Base-by-base conservation (phyloP, 192 early-diverging fungal species). In the Diversispora epigaea region DNA sequence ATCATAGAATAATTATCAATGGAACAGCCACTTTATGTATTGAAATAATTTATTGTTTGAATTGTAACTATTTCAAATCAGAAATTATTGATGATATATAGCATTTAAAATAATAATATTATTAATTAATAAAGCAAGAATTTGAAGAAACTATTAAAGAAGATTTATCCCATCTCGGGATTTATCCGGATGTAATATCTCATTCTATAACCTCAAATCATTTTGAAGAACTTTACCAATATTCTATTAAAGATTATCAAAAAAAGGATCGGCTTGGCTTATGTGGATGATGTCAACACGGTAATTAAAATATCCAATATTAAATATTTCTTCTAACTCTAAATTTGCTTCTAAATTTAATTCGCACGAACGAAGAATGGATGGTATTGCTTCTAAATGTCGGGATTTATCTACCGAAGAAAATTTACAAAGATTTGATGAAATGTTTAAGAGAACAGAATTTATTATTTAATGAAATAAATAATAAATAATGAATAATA, bases 131-230 rank as follows among this genome's bases (percentile, higher is more conserved):
- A 60, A 47, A 74, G 73, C 32, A 50, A 64, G 98, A 99, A 86
- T 99, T 95, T 70, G 95, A 99, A 85, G 90, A 97, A 60, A 82
- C 90, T n/a, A 99, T 99, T 79, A 91, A 91, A 77, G 95, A 97
- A 87, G 98, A 99, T 79, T 80, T 99, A 77, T 55, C 79, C 21
- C 82, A 95, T 56, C 85, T 99, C 43, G 96, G 93, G 32, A 92
- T 99, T 78, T 81, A 86, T 60, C 86, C 89, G 10, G 92, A 95
- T 45, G 61, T 80, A 47, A 83, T 92, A 44, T 85, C 95, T 41
- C 94, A 98, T 79, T n/a, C n/a, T n/a, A n/a, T n/a, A n/a, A 96
- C 98, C 21, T 97, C 95, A 3, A 95, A 99, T 78, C 84, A 91
- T 85, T 99, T 99, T 85, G 92, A 94, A 74, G 71, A 78, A 45